These are phyloP conservation scores for Paralagenidium karlingii DNA, from an alignment of 352 stramenopile genomes.

Conservation along the genomic window DNA sequence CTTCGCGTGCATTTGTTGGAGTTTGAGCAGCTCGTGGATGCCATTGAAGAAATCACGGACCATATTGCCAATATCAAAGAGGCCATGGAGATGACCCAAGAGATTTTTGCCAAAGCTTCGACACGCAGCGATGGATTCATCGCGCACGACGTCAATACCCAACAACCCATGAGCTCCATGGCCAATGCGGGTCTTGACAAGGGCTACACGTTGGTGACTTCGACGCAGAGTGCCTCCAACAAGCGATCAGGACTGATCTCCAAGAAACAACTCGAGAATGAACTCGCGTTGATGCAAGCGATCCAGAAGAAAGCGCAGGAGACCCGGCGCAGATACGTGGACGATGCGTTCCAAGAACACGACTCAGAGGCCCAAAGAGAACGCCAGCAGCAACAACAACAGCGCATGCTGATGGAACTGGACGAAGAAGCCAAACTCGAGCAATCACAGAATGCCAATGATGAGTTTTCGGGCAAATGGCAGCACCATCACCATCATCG, in stretches of 20 bases:
- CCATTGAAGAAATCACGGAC: constrained; percentile 39
- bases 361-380: constrained; percentile 20
- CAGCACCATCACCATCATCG: constrained; percentile 60
- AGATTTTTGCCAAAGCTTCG: too few relatives aligned
- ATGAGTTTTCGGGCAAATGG: too few relatives aligned
- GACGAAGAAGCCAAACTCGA: too few relatives aligned
- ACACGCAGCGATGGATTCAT: too few relatives aligned
- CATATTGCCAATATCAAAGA: constrained; percentile 26
- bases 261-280: constrained; percentile 38
- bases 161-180: too few relatives aligned
- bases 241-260: constrained; percentile 36
- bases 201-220: too few relatives aligned
- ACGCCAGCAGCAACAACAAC: too few relatives aligned
- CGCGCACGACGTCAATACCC: too few relatives aligned
- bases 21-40: constrained; percentile 37
- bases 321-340: constrained; percentile 8
- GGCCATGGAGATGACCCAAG: constrained; percentile 26
- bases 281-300: constrained; percentile 27
- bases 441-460: too few relatives aligned
- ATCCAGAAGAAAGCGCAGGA: constrained; percentile 18
- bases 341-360: constrained; percentile 6
- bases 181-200: too few relatives aligned
- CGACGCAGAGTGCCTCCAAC: too few relatives aligned
- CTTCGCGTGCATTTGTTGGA: constrained; percentile 15
- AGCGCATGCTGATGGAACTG: too few relatives aligned